Evolutionary conservation across 73 alveolate species (phyloP).

Genomic region (Loxodes magnus): DNA sequence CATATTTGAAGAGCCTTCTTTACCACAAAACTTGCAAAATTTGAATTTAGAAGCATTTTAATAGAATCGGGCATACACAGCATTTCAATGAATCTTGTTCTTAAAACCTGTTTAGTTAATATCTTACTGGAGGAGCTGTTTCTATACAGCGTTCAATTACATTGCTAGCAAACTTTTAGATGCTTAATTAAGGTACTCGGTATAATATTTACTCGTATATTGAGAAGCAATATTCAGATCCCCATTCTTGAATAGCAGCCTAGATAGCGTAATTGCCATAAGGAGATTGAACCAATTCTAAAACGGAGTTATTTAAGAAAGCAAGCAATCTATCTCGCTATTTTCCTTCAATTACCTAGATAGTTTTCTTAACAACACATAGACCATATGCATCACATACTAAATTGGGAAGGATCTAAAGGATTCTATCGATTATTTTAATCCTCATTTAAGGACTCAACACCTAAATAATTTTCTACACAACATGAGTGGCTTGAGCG

Average conservation of each 20-base stretch:
- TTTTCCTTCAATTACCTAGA: conserved; percentile 41
- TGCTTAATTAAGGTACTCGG: conserved; percentile 24
- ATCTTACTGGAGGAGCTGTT: too few species aligned
- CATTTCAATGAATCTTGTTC: too few species aligned
- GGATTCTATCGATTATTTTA: conserved; percentile 51
- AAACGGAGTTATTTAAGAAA: conserved; percentile 30
- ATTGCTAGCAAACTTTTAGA: conserved; percentile 45
- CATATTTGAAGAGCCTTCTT: too few species aligned
- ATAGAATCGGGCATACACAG: too few species aligned
- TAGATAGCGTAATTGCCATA: conserved; percentile 83
- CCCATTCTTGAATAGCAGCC: conserved; percentile 59
- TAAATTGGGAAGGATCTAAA: conserved; percentile 48
- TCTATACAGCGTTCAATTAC: too few species aligned
- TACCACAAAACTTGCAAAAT: too few species aligned
- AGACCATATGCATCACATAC: conserved; percentile 77
- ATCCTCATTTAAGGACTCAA: conserved; percentile 55
- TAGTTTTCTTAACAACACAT: conserved; percentile 61
- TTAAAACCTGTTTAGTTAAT: too few species aligned
- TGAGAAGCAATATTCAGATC: conserved; percentile 17
- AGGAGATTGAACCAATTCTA: conserved; percentile 61
- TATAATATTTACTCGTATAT: conserved; percentile 16
- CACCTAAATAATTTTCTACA: conserved; percentile 61
- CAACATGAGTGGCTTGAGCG: conserved; percentile 84
- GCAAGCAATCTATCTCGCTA: conserved; percentile 28
- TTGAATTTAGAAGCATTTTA: too few species aligned